Evolutionary conservation across 805 yeast species (phyloP), one percentile per base, ranked within the genome.

Genomic region (Wickerhamiella cacticola): DNA sequence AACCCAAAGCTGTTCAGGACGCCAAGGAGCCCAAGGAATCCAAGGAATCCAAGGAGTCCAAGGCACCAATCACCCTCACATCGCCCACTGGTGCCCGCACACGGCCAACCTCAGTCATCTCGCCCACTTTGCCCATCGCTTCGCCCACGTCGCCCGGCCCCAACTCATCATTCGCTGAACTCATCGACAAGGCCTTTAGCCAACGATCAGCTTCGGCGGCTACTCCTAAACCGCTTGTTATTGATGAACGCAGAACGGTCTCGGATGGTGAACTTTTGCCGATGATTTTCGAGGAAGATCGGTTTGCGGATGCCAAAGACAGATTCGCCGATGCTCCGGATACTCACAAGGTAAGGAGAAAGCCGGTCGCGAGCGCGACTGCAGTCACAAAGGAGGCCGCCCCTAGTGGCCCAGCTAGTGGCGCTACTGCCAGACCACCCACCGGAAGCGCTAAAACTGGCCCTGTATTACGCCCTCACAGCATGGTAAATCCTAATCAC

Each of bases 241-340:
- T 43, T 25, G 39, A 41, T 13, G 45, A 44, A 18, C 45, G 42
- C 7, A 38, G 51, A 15, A 41, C 45, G 10, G 47, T 43, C 16
- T 48, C 49, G 25, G 50, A 43, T 4, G 50, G 48, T 10, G 60
- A 56, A 44, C 49, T 63, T 21, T 47, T 66, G 52, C 69, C 69
- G 1, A 63, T 64, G 66, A 63, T 65, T 22, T 66, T 66, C 45
- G 69, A 66, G 43, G 69, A 65, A 36, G 40, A 35, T 19, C 28
- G 42, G 8, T 22, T 23, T 12, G 29, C 24, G 12, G 42, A 39
- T 15, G n/a, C n/a, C n/a, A n/a, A 65, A 36, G 40, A 35, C 12
- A 15, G 42, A 6, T 22, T 23, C 9, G 29, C 24, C 8, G 42
- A 39, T 46, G 65, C 67, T 13, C 54, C 64, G 8, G 68, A 63